Evolutionary conservation across 75 land plant species (phyloP).

Genomic region (Pseudotsuga menziesii): DNA sequence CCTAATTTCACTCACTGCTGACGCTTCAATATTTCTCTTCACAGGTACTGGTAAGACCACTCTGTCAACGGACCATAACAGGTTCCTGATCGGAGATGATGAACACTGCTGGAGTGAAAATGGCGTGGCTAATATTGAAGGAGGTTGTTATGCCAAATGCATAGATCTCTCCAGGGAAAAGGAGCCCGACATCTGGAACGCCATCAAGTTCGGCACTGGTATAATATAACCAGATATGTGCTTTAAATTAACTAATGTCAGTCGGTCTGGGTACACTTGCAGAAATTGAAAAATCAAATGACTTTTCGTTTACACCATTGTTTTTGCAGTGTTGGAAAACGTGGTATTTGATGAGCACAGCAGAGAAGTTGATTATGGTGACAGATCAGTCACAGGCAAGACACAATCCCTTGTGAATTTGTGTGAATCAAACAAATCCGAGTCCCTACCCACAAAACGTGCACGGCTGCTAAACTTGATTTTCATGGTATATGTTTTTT

Average conservation of each 20-base stretch:
- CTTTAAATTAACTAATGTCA: neutral
- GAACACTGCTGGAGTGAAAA: constrained; percentile 97
- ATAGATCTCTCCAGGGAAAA: constrained; percentile 82
- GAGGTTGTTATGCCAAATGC: constrained; percentile 98
- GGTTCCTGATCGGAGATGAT: constrained; percentile 92
- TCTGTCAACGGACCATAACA: constrained; percentile 87
- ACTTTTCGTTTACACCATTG: neutral
- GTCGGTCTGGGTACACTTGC: neutral
- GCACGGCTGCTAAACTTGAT: no score
- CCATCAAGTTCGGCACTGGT: constrained; percentile 98
- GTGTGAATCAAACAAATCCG: neutral
- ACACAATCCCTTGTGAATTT: neutral
- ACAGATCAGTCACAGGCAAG: constrained; percentile 86
- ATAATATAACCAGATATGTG: neutral
- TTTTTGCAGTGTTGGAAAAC: constrained; percentile 75
- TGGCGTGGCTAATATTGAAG: constrained; percentile 98
- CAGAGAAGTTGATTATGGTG: constrained; percentile 78
- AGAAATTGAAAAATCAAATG: neutral
- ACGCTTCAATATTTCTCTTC: neutral
- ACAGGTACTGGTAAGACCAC: constrained; percentile 99
- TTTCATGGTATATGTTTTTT: neutral
- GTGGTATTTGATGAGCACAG: constrained; percentile 93
- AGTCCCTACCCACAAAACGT: neutral
- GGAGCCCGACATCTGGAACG: constrained; percentile 97
- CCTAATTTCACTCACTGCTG: neutral